Conservation (phyloP, 139 green algal species). For the Microglena sp. region DNA sequence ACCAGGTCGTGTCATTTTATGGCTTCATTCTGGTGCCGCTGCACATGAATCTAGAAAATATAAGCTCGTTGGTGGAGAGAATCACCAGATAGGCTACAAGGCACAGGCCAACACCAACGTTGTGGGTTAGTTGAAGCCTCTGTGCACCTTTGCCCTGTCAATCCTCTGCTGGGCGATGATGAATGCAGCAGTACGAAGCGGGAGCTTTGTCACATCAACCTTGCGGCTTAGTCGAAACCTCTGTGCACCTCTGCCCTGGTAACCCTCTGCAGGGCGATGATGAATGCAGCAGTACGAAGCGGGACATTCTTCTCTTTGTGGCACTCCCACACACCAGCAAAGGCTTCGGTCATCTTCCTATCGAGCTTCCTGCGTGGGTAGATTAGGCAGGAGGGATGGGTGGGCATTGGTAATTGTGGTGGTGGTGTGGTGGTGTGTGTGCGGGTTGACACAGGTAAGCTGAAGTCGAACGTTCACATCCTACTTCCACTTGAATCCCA, state of each 20-base stretch:
- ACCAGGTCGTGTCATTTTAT: too few species aligned
- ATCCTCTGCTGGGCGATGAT: constrained; percentile 74
- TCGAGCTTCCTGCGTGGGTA: constrained; percentile 32
- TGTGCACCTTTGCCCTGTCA: constrained; percentile 62
- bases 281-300: constrained; percentile 72
- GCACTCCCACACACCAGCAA: constrained; percentile 49
- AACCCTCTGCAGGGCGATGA: constrained; percentile 73
- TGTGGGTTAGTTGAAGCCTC: constrained; percentile 83
- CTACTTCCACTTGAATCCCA: too few species aligned
- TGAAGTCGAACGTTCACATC: background rate
- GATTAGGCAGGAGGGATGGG: too few species aligned
- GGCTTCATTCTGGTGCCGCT: too few species aligned
- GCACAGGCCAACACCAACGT: too few species aligned
- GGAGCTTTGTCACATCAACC: constrained; percentile 45
- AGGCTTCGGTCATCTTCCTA: constrained; percentile 58
- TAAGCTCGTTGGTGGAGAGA: too few species aligned
- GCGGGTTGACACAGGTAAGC: too few species aligned
- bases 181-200: constrained; percentile 74
- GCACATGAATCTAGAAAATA: too few species aligned
- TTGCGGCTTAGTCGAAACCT: constrained; percentile 77
- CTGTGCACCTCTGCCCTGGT: constrained; percentile 67
- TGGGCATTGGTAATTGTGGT: too few species aligned
- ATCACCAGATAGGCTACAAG: too few species aligned
- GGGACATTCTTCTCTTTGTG: constrained; percentile 46
- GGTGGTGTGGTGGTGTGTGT: too few species aligned